Evolutionary conservation across 2,329 filamentous ascomycete species (phyloP).

Genomic region (Aspergillus spinulosporus): DNA sequence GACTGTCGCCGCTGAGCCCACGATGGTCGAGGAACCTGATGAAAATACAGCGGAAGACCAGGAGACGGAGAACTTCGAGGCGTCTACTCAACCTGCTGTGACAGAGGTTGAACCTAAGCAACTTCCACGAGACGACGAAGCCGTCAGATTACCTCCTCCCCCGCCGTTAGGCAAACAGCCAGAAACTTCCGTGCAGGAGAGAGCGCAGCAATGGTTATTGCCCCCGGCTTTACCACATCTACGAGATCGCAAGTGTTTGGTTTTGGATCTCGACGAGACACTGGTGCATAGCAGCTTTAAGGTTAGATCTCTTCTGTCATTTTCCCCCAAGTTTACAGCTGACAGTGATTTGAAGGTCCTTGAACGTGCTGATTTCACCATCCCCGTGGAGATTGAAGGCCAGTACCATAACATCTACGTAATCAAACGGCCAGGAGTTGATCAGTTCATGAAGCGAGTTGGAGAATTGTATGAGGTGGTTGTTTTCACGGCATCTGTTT

Average conservation of each 20-base stretch:
- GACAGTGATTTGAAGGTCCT: conserved; percentile 66
- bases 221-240: conserved; percentile 79
- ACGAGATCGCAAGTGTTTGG: conserved; percentile 86
- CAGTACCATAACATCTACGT: conserved; percentile 99
- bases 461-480: conserved; percentile 98
- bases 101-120: conserved; percentile 50
- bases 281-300: conserved; percentile 99
- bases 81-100: conserved; percentile 45
- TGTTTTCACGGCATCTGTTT: conserved; percentile 97
- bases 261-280: conserved; percentile 94
- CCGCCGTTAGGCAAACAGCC: conserved; percentile 53
- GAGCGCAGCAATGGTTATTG: conserved; percentile 69
- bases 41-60: conserved; percentile 12
- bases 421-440: conserved; percentile 97
- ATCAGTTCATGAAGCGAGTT: conserved; percentile 98
- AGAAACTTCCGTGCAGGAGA: conserved; percentile 34
- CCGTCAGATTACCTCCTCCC: conserved; percentile 51
- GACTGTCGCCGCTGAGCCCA: conserved; percentile 19
- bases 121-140: conserved; percentile 41
- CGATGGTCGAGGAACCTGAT: conserved; percentile 14
- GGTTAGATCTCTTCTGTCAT: conserved; percentile 52
- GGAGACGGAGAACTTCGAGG: conserved; percentile 30
- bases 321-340: conserved; percentile 2
- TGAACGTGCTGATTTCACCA: conserved; percentile 97
- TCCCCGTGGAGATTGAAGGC: conserved; percentile 97